Evolutionary conservation across 352 stramenopile species (phyloP), one percentile per base, ranked within the genome.

Genomic region (Pythium biforme): DNA sequence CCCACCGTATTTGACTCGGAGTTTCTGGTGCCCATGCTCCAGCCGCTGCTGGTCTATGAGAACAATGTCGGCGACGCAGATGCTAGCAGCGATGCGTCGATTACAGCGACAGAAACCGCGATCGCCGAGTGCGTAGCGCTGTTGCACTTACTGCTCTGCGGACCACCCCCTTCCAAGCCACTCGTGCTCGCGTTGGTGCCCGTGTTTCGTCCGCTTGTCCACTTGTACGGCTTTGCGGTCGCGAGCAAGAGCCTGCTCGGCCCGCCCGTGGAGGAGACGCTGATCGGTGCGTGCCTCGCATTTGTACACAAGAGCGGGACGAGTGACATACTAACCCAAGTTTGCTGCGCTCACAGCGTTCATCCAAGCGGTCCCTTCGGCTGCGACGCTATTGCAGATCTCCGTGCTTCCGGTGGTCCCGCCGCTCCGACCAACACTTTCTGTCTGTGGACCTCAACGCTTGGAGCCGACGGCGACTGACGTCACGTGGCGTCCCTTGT

Each of bases 161-260:
- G 86, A 0, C 86, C 86, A 2, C 81, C 81, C 23, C 79, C 81
- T 15, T 88, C 82, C 34, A 66, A 77, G 3, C 75, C 77, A 6
- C 22, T 91, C 19, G 59, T 73, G 22, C 72, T 79, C n/a, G 80
- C 86, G 8, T 57, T 93, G 7, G 47, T 89, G n/a, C 81, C 88
- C 23, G 71, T 92, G 59, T 87, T 91, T 37, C 78, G 83, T 25
- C 82, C 86, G 15, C 62, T 93, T 10, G 49, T 91, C n/a, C 81
- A 90, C 39, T 71, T 93, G 50, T 87, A 88, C 49, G 77, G 70
- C 15, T 95, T 95, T 51, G 82, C 83, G 4, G 37, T 59, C 15
- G 58, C 34, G 9, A 92, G 83, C 68, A 95, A 91, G 54, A 90
- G 77, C 55, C 80, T 80, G 47, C 64, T 90, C 43, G 49, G 68